Evolutionary conservation across 257 asterid genomes (phyloP).

Genomic region (Primulina eburnea): DNA sequence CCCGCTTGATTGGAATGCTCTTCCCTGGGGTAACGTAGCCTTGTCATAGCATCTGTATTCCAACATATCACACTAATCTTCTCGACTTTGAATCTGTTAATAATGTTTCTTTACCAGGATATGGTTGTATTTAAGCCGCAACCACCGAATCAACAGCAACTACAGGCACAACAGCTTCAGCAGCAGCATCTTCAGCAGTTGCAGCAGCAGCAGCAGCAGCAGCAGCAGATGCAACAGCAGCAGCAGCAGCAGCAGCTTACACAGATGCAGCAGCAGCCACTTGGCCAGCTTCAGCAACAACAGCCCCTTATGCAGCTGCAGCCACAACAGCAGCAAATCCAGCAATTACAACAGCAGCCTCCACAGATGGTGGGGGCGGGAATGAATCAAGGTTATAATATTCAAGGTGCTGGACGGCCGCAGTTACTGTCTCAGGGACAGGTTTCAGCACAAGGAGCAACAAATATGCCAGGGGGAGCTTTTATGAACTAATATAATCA

Average conservation of each 20-base stretch:
- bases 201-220: conserved; percentile 32
- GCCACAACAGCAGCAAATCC: conserved; percentile 35
- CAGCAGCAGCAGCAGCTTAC: conserved; percentile 28
- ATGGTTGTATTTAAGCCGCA: conserved; percentile 88
- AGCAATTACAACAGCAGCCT: conserved; percentile 38
- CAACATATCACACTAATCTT: neutral
- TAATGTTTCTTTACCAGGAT: conserved; percentile 40
- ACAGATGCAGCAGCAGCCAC: conserved; percentile 45
- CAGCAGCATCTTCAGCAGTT: conserved; percentile 29
- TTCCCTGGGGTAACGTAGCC: conserved; percentile 74
- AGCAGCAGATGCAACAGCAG: conserved; percentile 27
- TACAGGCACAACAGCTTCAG: conserved; percentile 32
- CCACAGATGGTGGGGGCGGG: conserved; percentile 60
- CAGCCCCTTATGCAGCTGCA: conserved; percentile 17
- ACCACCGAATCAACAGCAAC: conserved; percentile 52
- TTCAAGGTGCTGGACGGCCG: conserved; percentile 68
- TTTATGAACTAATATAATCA: conserved; percentile 42
- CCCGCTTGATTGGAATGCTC: conserved; percentile 86
- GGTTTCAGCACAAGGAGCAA: conserved; percentile 68
- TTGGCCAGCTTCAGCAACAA: conserved; percentile 32
- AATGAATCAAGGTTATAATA: conserved; percentile 60
- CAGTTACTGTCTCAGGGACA: conserved; percentile 74
- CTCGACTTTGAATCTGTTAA: neutral
- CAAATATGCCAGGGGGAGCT: conserved; percentile 63
- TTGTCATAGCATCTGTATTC: neutral